phyloP scores from a whole-genome alignment of 1,284 basidiomycete species.

The Cryptococcus jaspeensis region DNA sequence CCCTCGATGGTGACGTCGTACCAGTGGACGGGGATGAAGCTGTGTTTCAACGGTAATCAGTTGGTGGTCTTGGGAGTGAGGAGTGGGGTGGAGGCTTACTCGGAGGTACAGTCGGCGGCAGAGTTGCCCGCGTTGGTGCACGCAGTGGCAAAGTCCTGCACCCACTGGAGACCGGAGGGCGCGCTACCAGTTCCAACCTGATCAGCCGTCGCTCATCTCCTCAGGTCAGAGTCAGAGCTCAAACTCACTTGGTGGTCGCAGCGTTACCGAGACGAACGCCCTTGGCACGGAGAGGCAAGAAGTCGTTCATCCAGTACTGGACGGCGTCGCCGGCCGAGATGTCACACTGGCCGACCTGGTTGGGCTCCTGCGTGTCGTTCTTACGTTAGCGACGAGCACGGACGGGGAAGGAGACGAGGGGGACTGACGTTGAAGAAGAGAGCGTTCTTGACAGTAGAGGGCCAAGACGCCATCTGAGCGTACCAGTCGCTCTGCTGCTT shows the following conservation, averaged over 20 bases:
- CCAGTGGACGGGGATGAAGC: slow-evolving; percentile 49
- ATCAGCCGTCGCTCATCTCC: too few species aligned
- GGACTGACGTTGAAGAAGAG: slow-evolving; percentile 64
- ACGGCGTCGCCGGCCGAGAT: slow-evolving; percentile 58
- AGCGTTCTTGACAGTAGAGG: slow-evolving; percentile 57
- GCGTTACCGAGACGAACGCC: slow-evolving; percentile 66
- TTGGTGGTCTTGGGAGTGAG: background rate
- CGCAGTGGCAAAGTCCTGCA: slow-evolving; percentile 59
- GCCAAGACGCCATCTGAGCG: slow-evolving; percentile 40
- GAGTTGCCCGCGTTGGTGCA: slow-evolving; percentile 48
- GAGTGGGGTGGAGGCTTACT: slow-evolving; percentile 16
- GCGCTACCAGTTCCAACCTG: slow-evolving; percentile 45
- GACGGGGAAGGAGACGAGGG: background rate
- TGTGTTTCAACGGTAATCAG: slow-evolving; percentile 5
- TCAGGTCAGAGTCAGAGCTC: too few species aligned
- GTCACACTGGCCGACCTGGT: slow-evolving; percentile 63
- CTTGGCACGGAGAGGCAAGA: slow-evolving; percentile 59
- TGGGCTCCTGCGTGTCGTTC: slow-evolving; percentile 54
- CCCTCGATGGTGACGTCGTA: slow-evolving; percentile 36
- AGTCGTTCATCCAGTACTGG: slow-evolving; percentile 62
- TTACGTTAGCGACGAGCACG: background rate
- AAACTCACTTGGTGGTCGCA: slow-evolving; percentile 56
- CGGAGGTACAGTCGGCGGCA: slow-evolving; percentile 32
- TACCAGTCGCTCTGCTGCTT: slow-evolving; percentile 28
- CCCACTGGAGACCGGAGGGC: slow-evolving; percentile 62